Conservation (phyloP, 495 filamentous ascomycete genomes). For the Lasiosphaeria ovina region DNA sequence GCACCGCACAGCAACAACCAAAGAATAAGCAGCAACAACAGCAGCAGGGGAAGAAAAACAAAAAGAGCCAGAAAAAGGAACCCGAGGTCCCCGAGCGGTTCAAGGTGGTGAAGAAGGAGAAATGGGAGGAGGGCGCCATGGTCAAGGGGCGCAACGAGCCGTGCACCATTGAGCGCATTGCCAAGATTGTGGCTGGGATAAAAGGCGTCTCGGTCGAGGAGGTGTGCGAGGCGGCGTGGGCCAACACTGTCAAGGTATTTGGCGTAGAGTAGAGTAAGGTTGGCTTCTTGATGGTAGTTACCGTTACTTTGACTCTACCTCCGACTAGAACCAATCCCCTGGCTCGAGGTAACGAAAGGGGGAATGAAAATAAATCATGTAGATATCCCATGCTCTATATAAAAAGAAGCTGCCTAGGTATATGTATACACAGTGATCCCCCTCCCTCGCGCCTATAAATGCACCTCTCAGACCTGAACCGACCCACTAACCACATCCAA, state of each 20-base stretch:
- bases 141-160: slow-evolving; percentile 94
- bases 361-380: too few species aligned
- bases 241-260: slow-evolving; percentile 79
- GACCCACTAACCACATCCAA: too few species aligned
- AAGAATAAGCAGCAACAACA: slow-evolving; percentile 23
- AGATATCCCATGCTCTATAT: too few species aligned
- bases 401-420: too few species aligned
- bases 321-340: too few species aligned
- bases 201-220: slow-evolving; percentile 77
- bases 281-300: too few species aligned
- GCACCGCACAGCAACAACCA: slow-evolving; percentile 12
- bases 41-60: slow-evolving; percentile 30
- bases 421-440: too few species aligned
- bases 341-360: too few species aligned
- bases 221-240: slow-evolving; percentile 83
- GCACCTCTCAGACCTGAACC: too few species aligned
- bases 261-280: slow-evolving; percentile 49
- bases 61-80: slow-evolving; percentile 46
- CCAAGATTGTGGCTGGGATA: slow-evolving; percentile 76
- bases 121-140: slow-evolving; percentile 74
- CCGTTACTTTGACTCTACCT: too few species aligned
- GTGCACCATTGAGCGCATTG: slow-evolving; percentile 78
- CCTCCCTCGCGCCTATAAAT: too few species aligned
- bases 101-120: slow-evolving; percentile 83
- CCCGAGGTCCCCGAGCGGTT: slow-evolving; percentile 46